Percentiles rank a stretch among this genome's conserved stretches.
Evolutionary conservation across 1,139 yeast species (phyloP).

Genomic region (Nakaseomyces nivariensis): DNA sequence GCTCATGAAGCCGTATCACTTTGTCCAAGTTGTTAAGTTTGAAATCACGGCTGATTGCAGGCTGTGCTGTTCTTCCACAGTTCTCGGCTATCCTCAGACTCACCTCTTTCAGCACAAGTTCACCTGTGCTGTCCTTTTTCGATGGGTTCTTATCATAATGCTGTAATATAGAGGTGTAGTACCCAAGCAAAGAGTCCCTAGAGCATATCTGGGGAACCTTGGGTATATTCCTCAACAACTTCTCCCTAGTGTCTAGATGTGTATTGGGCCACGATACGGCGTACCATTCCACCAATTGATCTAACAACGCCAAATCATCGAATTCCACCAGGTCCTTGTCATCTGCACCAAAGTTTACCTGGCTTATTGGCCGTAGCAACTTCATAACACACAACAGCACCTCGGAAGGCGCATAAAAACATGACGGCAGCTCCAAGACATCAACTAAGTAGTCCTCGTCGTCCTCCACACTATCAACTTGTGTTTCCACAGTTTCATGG

Average conservation of each 20-base stretch:
- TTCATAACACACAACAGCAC: conserved; percentile 40
- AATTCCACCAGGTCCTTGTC: conserved; percentile 7
- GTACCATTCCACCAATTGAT: conserved; percentile 37
- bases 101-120: conserved; percentile 43
- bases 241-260: conserved; percentile 24
- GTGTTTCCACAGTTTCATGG: background rate
- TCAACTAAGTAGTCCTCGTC: conserved; percentile 37
- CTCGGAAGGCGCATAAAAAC: conserved; percentile 39
- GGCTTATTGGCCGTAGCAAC: conserved; percentile 42
- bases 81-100: conserved; percentile 65
- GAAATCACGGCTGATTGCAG: conserved; percentile 50
- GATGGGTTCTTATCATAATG: conserved; percentile 29
- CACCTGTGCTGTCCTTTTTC: conserved; percentile 13
- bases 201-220: conserved; percentile 8
- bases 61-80: conserved; percentile 82
- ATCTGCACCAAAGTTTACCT: conserved; percentile 41
- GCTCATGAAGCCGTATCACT: conserved; percentile 53
- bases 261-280: conserved; percentile 31
- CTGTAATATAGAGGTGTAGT: conserved; percentile 59
- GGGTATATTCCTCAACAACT: conserved; percentile 27
- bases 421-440: conserved; percentile 58
- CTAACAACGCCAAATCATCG: conserved; percentile 13
- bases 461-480: conserved; percentile 12
- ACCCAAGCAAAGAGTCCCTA: conserved; percentile 36
- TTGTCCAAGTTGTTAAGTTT: conserved; percentile 31